These are phyloP conservation scores for Cymbopogon citratus DNA, from an alignment of 176 grass and related monocot genomes.

Conservation along the genomic window DNA sequence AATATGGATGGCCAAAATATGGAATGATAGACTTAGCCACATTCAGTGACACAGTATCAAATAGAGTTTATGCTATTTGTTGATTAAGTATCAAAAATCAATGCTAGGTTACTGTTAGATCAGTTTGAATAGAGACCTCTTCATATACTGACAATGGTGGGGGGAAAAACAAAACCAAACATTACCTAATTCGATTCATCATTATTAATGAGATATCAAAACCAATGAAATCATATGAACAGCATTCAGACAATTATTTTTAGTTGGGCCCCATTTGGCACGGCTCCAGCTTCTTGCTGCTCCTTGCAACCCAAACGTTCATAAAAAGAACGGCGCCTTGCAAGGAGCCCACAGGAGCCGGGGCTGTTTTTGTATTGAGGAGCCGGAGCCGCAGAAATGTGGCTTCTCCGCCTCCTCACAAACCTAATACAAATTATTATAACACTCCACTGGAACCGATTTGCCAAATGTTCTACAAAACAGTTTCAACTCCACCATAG, in stretches of 20 bases:
- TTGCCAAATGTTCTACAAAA: too few species aligned
- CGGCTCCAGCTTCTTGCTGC: too few species aligned
- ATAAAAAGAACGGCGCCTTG: too few species aligned
- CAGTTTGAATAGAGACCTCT: background rate
- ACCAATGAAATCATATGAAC: background rate
- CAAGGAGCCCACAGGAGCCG: too few species aligned
- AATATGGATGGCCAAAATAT: conserved; percentile 2
- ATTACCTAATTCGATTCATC: background rate
- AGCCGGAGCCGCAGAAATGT: too few species aligned
- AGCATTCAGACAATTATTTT: background rate
- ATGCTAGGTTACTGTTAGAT: background rate
- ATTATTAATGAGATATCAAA: background rate
- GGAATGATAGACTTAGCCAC: background rate
- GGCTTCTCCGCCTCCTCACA: too few species aligned
- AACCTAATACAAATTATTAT: too few species aligned
- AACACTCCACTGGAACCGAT: too few species aligned
- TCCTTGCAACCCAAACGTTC: too few species aligned
- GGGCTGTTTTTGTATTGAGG: too few species aligned
- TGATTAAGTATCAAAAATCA: background rate
- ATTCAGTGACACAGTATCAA: background rate
- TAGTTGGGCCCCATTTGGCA: background rate
- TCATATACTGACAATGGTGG: background rate
- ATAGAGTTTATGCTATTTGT: background rate
- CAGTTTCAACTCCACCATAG: too few species aligned
- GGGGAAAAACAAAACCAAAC: background rate